Evolutionary conservation across 164 flowering plant species (phyloP).

Genomic region (Liquidambar formosana): DNA sequence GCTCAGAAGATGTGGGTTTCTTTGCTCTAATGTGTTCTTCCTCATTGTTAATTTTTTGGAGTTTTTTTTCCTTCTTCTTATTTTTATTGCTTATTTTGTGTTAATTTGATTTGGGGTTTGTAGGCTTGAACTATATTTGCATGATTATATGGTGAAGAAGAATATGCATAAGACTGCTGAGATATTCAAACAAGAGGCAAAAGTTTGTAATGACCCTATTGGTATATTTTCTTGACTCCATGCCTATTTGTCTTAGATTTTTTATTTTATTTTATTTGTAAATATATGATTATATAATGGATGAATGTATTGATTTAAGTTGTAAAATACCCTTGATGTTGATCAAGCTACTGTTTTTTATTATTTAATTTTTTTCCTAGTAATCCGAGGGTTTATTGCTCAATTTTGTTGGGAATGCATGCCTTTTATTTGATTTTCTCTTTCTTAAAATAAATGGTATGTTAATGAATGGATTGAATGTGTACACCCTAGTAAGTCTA

Average conservation of each 20-base stretch:
- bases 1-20: conserved; percentile 30
- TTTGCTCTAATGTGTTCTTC: background rate
- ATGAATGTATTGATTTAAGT: background rate
- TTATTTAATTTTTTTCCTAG: background rate
- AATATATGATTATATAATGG: background rate
- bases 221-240: conserved; percentile 19
- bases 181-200: conserved; percentile 22
- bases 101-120: conserved; percentile 6
- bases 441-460: no score
- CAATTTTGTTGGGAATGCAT: no score
- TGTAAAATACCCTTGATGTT: no score
- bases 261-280: background rate
- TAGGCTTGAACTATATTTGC: conserved; percentile 27
- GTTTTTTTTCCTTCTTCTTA: background rate
- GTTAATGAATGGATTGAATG: no score
- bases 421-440: no score
- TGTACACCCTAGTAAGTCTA: no score
- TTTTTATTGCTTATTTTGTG: background rate
- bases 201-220: conserved; percentile 5
- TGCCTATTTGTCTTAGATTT: background rate
- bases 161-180: conserved; percentile 25
- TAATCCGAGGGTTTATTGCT: no score
- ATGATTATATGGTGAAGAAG: conserved; percentile 32
- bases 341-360: no score
- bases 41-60: background rate